phyloP scores from a whole-genome alignment of 208 protist species.

The Leishmania mexicana region DNA sequence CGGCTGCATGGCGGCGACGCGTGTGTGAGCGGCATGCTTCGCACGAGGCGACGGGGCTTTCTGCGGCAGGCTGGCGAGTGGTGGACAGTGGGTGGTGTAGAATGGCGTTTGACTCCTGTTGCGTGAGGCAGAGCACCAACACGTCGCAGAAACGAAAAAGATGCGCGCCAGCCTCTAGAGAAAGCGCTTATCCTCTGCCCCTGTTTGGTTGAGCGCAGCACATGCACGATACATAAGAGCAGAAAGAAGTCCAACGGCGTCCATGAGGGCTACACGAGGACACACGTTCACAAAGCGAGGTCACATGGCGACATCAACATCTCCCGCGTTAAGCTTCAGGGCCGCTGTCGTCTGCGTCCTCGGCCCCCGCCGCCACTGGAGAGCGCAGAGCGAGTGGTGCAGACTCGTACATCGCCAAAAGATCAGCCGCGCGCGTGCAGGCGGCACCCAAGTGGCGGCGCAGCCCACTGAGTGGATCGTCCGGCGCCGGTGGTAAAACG shows the following conservation, averaged over 20 bases:
- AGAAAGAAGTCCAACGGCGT: neutral
- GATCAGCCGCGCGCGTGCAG: constrained; percentile 14
- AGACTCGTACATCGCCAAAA: constrained; percentile 22
- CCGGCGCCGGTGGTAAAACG: neutral
- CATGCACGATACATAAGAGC: neutral
- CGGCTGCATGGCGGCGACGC: neutral
- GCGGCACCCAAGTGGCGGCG: constrained; percentile 6
- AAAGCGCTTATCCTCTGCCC: neutral
- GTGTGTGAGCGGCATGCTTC: neutral
- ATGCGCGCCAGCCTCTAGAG: neutral
- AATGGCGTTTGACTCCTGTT: neutral
- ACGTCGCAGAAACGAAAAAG: neutral
- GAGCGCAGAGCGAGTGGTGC: constrained; percentile 18
- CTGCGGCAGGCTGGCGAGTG: neutral
- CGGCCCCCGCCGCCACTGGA: neutral
- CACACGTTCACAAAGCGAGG: neutral
- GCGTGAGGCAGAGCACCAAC: neutral
- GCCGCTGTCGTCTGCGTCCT: neutral
- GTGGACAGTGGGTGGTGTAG: neutral
- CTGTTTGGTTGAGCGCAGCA: neutral
- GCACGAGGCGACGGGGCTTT: neutral
- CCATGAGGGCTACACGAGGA: neutral
- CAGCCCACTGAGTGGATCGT: constrained; percentile 18
- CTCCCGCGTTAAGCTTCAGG: neutral
- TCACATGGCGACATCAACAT: neutral